Evolutionary conservation across 208 protist species (phyloP), one percentile per base, ranked within the genome.

Genomic region (Polymyxa betae): DNA sequence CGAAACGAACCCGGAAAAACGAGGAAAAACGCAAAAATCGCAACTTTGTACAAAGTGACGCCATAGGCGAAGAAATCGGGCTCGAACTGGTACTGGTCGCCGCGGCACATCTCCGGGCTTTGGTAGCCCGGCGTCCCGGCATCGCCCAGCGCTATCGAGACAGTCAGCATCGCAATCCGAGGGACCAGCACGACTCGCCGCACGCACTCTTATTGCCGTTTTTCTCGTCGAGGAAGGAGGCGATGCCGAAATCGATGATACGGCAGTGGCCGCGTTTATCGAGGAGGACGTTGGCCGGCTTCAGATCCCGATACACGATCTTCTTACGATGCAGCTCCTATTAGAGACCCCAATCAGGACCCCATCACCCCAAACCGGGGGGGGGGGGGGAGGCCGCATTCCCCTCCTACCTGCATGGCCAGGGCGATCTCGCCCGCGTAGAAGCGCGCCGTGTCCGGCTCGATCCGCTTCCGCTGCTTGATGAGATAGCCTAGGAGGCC

Each of bases 281-380:
- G 35, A 92, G n/a, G 0, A 92, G 66, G 40, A 92, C 40, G 38
- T 92, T 92, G 29, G 89, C 91, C 89, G 91, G 91, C 43, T 92
- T 92, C 0, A 92, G 43, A 68, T 92, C 91, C 54, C 91, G 46
- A 60, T 92, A 91, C 12, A 92, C 64, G 32, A 91, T 89, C 10
- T 92, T n/a, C 10, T 92, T 91, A 0, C 24, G n/a, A 38, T 92
- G 91, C 0, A 92, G 32, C 40, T 82, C 72, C 72, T 82, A 43
- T 20, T 20, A 35, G 72, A 35, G 49, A 5, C 12, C 5, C n/a
- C n/a, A 43, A 5, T 82, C 16, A 12, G 5, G 10, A 82, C 5
- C 35, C 10, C 16, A 82, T 43, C 16, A n/a, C 12, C 72, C 72
- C n/a, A n/a, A n/a, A n/a, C n/a, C n/a, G 35, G 35, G 10, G n/a